A percentile compares a stretch with the other conserved stretches of the same genome.
phyloP scores from a whole-genome alignment of 148 eudicot species.

The Limonium bicolor region DNA sequence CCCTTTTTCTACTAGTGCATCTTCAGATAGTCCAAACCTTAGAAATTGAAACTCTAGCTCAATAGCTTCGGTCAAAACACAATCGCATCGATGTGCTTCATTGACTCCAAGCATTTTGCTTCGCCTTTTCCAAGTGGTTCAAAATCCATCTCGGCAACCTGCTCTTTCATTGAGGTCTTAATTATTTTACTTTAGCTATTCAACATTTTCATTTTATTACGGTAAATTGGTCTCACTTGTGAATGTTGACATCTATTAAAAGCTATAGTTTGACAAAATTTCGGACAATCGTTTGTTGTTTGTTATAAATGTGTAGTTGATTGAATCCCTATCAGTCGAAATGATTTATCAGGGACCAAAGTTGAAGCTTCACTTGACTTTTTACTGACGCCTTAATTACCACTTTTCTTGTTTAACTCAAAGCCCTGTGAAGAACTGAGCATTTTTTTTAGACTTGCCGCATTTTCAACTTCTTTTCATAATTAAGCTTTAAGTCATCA shows the following conservation, averaged over 20 bases:
- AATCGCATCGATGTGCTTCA: background rate
- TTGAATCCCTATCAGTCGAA: conserved; percentile 49
- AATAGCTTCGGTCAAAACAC: background rate
- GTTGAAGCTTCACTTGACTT: conserved; percentile 68
- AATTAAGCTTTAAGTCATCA: no score
- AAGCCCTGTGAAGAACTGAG: conserved; percentile 97
- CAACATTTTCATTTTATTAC: no score
- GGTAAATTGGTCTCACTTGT: no score
- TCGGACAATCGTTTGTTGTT: no score
- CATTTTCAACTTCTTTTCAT: no score
- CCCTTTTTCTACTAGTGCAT: no score
- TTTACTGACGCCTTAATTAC: conserved; percentile 64
- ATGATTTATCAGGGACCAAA: conserved; percentile 52
- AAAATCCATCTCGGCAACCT: conserved; percentile 9
- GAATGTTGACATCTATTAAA: no score
- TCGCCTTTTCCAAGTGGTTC: conserved; percentile 9
- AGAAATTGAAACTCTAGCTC: no score
- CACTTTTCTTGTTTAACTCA: conserved; percentile 83
- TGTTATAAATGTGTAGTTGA: conserved; percentile 32
- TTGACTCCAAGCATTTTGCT: background rate
- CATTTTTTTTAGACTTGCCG: no score
- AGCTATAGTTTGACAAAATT: no score
- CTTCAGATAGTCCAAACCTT: background rate
- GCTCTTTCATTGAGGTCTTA: conserved; percentile 43
- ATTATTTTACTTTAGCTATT: no score